A percentile compares a stretch with the other conserved stretches of the same genome.
phyloP scores from a whole-genome alignment of 768 basidiomycete species.

The Kwoniella pini region DNA sequence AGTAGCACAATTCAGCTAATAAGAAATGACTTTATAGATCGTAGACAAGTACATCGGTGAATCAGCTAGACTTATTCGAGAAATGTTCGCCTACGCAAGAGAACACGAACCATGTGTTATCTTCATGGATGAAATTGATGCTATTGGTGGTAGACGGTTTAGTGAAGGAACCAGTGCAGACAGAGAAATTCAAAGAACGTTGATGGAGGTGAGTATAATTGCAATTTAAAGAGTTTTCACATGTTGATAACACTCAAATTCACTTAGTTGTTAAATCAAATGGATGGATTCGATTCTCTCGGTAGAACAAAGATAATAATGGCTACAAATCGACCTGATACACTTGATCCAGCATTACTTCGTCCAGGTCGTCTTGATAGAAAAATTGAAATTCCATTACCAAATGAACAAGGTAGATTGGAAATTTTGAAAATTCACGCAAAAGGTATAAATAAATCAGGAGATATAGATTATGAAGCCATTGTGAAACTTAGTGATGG shows the following conservation, averaged over 20 bases:
- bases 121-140: constrained; percentile 88
- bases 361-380: constrained; percentile 94
- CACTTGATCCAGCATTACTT: constrained; percentile 91
- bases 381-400: constrained; percentile 96
- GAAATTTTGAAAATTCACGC: constrained; percentile 99
- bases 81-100: constrained; percentile 97
- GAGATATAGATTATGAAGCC: constrained; percentile 96
- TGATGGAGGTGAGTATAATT: constrained; percentile 77
- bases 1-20: no score
- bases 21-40: constrained; percentile 40
- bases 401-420: constrained; percentile 92
- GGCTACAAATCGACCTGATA: constrained; percentile 99
- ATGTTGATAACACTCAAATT: not conserved
- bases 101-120: constrained; percentile 99
- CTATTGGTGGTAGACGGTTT: constrained; percentile 88
- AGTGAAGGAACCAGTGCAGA: constrained; percentile 97
- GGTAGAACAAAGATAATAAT: constrained; percentile 96
- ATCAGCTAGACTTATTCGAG: constrained; percentile 89
- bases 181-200: constrained; percentile 94
- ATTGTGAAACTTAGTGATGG: constrained; percentile 88
- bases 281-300: constrained; percentile 98
- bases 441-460: constrained; percentile 86
- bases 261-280: constrained; percentile 90
- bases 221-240: no score
- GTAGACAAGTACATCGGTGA: constrained; percentile 88